A percentile compares a stretch with the other conserved stretches of the same genome.
Conservation (phyloP, 225 moss, liverwort and hornwort species). For the Straminergon stramineum region DNA sequence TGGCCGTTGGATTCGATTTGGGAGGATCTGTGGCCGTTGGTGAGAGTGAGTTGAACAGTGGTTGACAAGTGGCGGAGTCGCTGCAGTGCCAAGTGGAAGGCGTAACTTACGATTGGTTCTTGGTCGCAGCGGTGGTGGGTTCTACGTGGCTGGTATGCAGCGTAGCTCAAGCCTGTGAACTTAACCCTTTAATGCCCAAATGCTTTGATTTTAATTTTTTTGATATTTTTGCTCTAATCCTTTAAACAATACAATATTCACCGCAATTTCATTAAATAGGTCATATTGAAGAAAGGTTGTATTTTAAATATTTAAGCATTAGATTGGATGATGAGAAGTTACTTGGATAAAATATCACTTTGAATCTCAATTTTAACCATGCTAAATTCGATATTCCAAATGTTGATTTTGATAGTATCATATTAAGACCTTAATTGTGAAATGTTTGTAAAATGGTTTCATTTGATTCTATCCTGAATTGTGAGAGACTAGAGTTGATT, state of each 20-base stretch:
- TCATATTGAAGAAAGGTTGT: background rate
- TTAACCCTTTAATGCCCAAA: background rate
- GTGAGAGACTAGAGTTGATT: rapidly evolving
- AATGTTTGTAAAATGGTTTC: background rate
- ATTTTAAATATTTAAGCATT: background rate
- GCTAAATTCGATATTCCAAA: rapidly evolving
- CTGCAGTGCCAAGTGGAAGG: background rate
- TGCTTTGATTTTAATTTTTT: background rate
- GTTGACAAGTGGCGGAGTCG: background rate
- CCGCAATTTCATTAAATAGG: background rate
- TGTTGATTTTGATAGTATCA: background rate
- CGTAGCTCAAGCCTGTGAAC: background rate
- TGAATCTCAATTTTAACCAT: background rate
- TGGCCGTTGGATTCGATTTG: background rate
- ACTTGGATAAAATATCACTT: too few relatives aligned
- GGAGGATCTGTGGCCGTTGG: background rate
- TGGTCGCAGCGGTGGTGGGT: background rate
- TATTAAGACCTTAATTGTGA: background rate
- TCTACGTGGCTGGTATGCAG: background rate
- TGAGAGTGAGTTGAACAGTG: background rate
- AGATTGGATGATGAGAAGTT: background rate
- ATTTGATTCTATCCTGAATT: background rate
- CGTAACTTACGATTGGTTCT: background rate
- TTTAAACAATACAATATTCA: background rate
- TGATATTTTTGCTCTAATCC: background rate